Base-by-base conservation (phyloP, 2,329 filamentous ascomycete species). In the Endothia cerciana region DNA sequence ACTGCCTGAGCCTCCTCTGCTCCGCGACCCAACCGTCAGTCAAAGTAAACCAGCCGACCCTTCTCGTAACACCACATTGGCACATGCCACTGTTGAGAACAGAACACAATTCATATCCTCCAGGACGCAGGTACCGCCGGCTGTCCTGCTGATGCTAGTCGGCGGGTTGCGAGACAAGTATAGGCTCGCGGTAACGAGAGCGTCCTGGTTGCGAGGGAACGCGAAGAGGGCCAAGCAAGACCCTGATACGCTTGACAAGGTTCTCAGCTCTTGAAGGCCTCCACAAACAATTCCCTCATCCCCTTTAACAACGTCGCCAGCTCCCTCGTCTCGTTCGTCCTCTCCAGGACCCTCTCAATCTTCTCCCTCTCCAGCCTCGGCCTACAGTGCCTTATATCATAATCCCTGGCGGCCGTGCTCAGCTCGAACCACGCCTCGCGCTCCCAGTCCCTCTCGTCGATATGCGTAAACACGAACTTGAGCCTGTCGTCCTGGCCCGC, bases 371-470 rank as follows among this genome's bases (percentile, higher is more conserved):
- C 91, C 69, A 97, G 80, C 79, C 93, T 94, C 15, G 95, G 95
- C 74, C 91, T 85, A 72, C 90, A 91, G 71, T 92, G 90, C 67
- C 89, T 85, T 45, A 98, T 90, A 69, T 92, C 91, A 77, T 97
- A 98, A 73, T 97, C 94, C 67, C 91, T 84, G 69, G 87, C 88
- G 43, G 88, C 87, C 56, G 91, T 97, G 71, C 91, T 89, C 65
- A 99, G 82, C 80, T 98, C 94, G 75, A 99, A 98, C 89, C 91
- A 96, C 17, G 91, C 93, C 80, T 98, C 94, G 66, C 89, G 85
- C 72, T 94, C 92, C 90, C 92, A 94, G 74, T 95, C 90, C 73
- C 88, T 87, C 80, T 97, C 93, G 74, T 96, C 89, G 56, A 98
- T 83, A 76, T 96, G 92, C 36, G 88, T 91, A 75, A 93, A 99